Conservation (phyloP, 805 yeast species). For the Komagataella pastoris region DNA sequence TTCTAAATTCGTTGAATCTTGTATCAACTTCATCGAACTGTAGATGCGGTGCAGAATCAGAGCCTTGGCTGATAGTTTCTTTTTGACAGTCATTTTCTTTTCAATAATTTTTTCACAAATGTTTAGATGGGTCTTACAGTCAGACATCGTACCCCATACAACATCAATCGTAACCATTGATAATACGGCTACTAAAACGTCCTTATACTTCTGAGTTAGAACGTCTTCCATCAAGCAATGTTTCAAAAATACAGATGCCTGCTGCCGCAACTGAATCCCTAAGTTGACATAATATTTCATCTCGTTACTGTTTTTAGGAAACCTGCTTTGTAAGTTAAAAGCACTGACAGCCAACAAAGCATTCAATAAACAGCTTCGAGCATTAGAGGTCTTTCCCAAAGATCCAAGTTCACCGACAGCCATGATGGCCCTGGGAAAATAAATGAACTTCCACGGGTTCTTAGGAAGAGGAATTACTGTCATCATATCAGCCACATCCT, state of each 20-base stretch:
- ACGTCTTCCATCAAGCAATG: conserved; percentile 39
- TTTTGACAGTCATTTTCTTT: conserved; percentile 51
- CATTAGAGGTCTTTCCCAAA: conserved; percentile 59
- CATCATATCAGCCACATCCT: conserved; percentile 67
- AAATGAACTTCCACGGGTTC: conserved; percentile 83
- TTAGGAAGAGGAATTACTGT: conserved; percentile 52
- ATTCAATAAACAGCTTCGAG: conserved; percentile 65
- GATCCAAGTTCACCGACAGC: conserved; percentile 76
- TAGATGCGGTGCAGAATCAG: conserved; percentile 65
- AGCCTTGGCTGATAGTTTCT: conserved; percentile 63
- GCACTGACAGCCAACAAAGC: conserved; percentile 76
- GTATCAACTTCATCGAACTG: conserved; percentile 60
- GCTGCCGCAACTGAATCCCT: conserved; percentile 63
- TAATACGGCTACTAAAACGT: conserved; percentile 67
- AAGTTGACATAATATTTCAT: conserved; percentile 59
- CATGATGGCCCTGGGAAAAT: conserved; percentile 68
- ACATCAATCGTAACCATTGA: conserved; percentile 83
- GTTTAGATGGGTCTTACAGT: conserved; percentile 60
- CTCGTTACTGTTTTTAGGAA: conserved; percentile 49
- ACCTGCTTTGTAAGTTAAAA: conserved; percentile 64
- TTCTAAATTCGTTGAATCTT: conserved; percentile 54
- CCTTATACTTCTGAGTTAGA: conserved; percentile 61
- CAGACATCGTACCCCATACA: conserved; percentile 86
- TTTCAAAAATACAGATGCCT: conserved; percentile 58
- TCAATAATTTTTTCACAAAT: conserved; percentile 68